Evolutionary conservation across 2,329 filamentous ascomycete species (phyloP), one percentile per base, ranked within the genome.

Genomic region (Fusarium sp.): DNA sequence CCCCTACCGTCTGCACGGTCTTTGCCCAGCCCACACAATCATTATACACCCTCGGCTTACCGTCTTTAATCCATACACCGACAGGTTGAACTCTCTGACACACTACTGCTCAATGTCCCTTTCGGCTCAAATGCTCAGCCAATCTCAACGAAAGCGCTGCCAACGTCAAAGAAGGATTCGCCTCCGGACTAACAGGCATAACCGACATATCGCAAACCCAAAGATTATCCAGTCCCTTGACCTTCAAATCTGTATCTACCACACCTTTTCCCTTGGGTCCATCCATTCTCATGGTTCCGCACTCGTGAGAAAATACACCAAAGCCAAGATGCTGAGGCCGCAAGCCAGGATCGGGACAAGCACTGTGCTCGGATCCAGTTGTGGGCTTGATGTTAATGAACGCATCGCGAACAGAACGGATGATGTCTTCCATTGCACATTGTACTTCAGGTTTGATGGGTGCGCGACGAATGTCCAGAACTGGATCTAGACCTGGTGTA

Each of bases 201-300:
- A 71, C 53, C 0, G 67, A 71, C n/a, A 71, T 23, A 43, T 71
- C 68, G 6, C 67, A 71, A 3, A 65, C 31, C 68, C 68, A 71
- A 0, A 71, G 12, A 12, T 71, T 71, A 7, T 62, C 53, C 1
- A 71, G 1, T 0, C 58, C 63, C 34, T 71, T 67, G 1, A 71
- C 63, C 41, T 65, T 59, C 3, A 71, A 44, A 6, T 71, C 21
- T 0, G 43, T 23, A 13, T 71, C 64, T 0, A 71, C 68, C 0
- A 70, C 67, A 0, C 68, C 68, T 6, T 31, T 1, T 0, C 57
- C 43, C 0, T 53, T 46, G 0, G 67, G 67, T 0, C 64, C 58
- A 21, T 65, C 67, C 68, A 71, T 71, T 7, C 68, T 46, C 68
- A 71, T 71, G 0, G 68, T 71, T 25, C 68, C 68, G 1, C 67